phyloP scores from a whole-genome alignment of 192 early-diverging fungal genomes.

The Backusella sp. region DNA sequence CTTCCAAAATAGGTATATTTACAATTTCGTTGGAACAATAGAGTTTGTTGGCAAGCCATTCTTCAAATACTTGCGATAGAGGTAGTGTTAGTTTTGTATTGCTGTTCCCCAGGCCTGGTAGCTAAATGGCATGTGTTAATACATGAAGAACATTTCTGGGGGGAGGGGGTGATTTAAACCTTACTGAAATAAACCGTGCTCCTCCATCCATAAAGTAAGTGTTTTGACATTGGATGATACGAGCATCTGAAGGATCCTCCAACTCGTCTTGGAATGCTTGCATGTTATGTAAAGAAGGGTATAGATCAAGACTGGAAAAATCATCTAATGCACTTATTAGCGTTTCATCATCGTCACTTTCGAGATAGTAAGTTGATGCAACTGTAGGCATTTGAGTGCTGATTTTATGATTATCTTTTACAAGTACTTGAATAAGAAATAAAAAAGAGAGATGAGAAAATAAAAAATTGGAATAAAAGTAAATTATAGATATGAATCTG shows the following conservation, averaged over 20 bases:
- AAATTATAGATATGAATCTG: neutral
- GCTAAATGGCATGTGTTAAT: neutral
- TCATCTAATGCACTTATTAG: neutral
- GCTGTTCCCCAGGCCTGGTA: constrained; percentile 32
- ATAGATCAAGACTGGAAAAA: neutral
- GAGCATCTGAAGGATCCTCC: constrained; percentile 17
- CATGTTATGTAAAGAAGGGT: neutral
- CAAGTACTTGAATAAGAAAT: neutral
- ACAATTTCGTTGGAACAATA: constrained; percentile 19
- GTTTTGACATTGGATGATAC: constrained; percentile 29
- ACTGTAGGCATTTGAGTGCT: neutral
- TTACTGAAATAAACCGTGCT: constrained; percentile 38
- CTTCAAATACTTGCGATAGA: constrained; percentile 36
- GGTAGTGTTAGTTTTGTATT: constrained; percentile 31
- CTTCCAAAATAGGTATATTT: constrained; percentile 39
- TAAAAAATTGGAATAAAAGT: neutral
- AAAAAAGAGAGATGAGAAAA: neutral
- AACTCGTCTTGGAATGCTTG: constrained; percentile 16
- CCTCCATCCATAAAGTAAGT: constrained; percentile 42
- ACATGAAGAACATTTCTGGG: neutral
- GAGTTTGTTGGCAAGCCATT: constrained; percentile 39
- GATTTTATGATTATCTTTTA: neutral
- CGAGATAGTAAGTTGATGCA: neutral
- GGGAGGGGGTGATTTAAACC: neutral
- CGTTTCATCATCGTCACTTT: constrained; percentile 13